phyloP scores from a whole-genome alignment of 495 filamentous ascomycete species.

The Trichocladium antarcticum region DNA sequence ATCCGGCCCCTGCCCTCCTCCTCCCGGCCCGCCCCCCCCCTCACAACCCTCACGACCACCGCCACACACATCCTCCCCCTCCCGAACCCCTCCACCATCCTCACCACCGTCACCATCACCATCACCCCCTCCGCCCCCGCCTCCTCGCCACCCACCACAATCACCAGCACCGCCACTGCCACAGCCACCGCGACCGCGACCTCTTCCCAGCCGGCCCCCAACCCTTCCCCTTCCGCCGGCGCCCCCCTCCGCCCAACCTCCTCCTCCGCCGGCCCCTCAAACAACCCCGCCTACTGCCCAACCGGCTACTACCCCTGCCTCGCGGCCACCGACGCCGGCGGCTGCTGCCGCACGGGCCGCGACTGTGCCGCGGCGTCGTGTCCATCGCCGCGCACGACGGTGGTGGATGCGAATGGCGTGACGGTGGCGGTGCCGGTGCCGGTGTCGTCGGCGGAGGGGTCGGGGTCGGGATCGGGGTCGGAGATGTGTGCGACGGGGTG shows the following conservation, averaged over 20 bases:
- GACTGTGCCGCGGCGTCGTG: conserved; percentile 54
- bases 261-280: conserved; percentile 18
- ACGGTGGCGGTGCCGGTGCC: conserved; percentile 55
- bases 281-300: conserved; percentile 35
- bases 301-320: conserved; percentile 48
- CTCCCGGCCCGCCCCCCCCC: conserved; percentile 27
- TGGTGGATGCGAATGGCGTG: conserved; percentile 47
- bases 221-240: conserved; percentile 18
- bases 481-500: conserved; percentile 62
- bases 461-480: conserved; percentile 17
- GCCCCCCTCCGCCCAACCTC: conserved; percentile 33
- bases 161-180: conserved; percentile 32
- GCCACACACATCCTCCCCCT: conserved; percentile 20
- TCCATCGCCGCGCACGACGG: conserved; percentile 47
- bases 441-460: conserved; percentile 28
- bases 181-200: neutral
- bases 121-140: conserved; percentile 23
- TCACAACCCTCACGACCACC: conserved; percentile 21
- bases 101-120: conserved; percentile 30
- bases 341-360: conserved; percentile 64
- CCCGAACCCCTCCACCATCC: conserved; percentile 20
- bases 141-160: conserved; percentile 21
- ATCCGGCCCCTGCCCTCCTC: conserved; percentile 25
- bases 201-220: conserved; percentile 10
- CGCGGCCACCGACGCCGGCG: conserved; percentile 36